Base-by-base conservation (phyloP, 441 rosid genomes). In the Metrosideros polymorpha region DNA sequence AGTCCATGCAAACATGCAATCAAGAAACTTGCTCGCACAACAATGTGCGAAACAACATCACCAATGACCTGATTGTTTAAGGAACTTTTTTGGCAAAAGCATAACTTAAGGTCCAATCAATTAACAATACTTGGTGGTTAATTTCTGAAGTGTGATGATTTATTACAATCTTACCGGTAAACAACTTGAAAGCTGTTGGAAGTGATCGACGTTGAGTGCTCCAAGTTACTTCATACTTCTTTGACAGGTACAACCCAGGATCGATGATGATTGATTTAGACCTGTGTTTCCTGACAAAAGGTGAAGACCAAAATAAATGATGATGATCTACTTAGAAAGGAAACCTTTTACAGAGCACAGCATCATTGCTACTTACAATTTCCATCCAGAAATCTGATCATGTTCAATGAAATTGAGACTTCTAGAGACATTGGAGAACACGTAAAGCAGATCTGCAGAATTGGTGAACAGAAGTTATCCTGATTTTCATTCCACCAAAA, bases 331-430 rank as follows among this genome's bases (percentile, higher is more conserved):
- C 35, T 71, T 35, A 39, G 79, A 71, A 71, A 71, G 47, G 17
- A 22, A 35, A 71, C n/a, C 47, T 19, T 71, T 71, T 22, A 35
- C 47, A 22, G 79, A 71, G 79, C 79, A 71, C 8, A 1, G 17
- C 47, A 71, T 22, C 49, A 22, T 22, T 71, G 57, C 47, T 24
- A 83, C 84, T 83, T 83, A 83, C 84, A 83, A 83, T 83, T 83
- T 83, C 84, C 84, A 83, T 83, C 84, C 84, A 83, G 59, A 51
- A 52, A 52, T 83, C 84, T 22, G 84, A 32, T 42, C 84, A 83
- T 83, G 84, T 30, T 83, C 84, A 83, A 83, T 83, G 84, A 83
- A 83, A 83, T 83, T 83, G 27, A 52, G 84, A 51, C 84, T 83
- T 53, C 84, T 83, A 51, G 84, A 83, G 57, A 83, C 63, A 45